Percentiles rank a stretch among this genome's conserved stretches.
Evolutionary conservation across 352 stramenopile species (phyloP).

Genomic region (Elongisporangium prolatum): DNA sequence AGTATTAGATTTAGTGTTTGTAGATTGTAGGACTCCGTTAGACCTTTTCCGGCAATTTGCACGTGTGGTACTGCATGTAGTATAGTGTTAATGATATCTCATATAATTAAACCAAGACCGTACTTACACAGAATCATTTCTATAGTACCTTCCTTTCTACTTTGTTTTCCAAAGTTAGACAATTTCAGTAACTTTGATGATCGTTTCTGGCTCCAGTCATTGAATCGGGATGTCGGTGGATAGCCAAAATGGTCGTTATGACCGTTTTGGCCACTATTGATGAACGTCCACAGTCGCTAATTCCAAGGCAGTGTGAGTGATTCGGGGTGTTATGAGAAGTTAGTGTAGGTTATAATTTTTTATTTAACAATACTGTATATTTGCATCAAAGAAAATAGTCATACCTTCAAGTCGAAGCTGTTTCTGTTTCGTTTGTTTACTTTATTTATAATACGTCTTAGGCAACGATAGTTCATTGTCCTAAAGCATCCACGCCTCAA

Average conservation of each 20-base stretch:
- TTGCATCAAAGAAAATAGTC: too few species aligned
- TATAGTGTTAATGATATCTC: neutral
- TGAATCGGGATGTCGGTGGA: neutral
- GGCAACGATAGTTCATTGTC: too few species aligned
- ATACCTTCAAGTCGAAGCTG: too few species aligned
- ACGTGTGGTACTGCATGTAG: neutral
- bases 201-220: neutral
- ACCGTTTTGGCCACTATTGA: neutral
- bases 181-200: neutral
- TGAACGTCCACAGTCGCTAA: neutral
- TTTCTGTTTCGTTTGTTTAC: too few species aligned
- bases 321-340: neutral
- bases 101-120: too few species aligned
- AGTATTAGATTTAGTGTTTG: too few species aligned
- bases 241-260: neutral
- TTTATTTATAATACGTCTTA: too few species aligned
- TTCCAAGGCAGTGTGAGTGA: neutral
- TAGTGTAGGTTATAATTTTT: too few species aligned
- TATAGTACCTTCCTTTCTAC: neutral
- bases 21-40: too few species aligned
- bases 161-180: neutral
- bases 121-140: neutral
- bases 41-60: too few species aligned
- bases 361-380: neutral
- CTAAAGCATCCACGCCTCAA: neutral